These are phyloP conservation scores for Neofusicoccum sp. DNA, from an alignment of 2,329 filamentous ascomycete genomes.

Conservation along the genomic window DNA sequence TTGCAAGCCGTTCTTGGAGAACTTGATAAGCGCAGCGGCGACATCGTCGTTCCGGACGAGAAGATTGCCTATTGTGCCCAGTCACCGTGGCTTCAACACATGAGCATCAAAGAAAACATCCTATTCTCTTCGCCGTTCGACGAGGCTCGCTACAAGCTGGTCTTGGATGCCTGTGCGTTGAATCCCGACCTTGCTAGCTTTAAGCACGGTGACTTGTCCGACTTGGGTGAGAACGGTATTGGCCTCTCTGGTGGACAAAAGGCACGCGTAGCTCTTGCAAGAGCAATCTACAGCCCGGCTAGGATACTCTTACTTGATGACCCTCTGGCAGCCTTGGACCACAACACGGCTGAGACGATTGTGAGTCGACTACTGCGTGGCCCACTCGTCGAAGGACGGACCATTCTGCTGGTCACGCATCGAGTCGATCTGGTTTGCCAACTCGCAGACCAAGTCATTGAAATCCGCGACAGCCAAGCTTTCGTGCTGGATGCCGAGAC, in stretches of 20 bases:
- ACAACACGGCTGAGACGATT: conserved; percentile 63
- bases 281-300: conserved; percentile 58
- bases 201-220: conserved; percentile 62
- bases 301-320: conserved; percentile 58
- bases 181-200: conserved; percentile 61
- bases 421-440: conserved; percentile 67
- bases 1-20: conserved; percentile 60
- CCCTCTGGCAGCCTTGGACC: conserved; percentile 59
- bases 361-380: conserved; percentile 58
- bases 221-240: conserved; percentile 61
- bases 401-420: conserved; percentile 62
- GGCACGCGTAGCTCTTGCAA: conserved; percentile 59
- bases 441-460: conserved; percentile 71
- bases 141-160: conserved; percentile 64
- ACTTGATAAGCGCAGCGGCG: conserved; percentile 53
- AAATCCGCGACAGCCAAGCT: conserved; percentile 63
- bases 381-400: conserved; percentile 53
- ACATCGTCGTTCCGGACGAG: conserved; percentile 53
- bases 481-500: conserved; percentile 32
- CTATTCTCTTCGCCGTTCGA: conserved; percentile 67
- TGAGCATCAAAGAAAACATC: conserved; percentile 68
- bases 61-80: conserved; percentile 65
- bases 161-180: conserved; percentile 64
- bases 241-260: conserved; percentile 62
- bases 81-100: conserved; percentile 66